phyloP scores from a whole-genome alignment of 495 filamentous ascomycete genomes.

The Oidiodendron maius region DNA sequence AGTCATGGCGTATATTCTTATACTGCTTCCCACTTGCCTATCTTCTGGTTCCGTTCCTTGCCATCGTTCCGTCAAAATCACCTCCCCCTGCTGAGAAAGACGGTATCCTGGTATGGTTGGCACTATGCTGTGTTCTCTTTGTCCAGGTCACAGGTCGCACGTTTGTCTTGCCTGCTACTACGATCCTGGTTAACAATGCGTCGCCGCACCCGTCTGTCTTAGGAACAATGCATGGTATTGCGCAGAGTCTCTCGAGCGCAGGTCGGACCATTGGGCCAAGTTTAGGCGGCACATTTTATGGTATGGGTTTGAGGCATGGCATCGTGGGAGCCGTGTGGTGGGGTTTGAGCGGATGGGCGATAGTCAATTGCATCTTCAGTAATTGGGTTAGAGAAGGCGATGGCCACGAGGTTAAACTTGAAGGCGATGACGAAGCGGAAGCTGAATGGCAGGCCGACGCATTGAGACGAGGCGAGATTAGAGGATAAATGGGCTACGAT shows the following conservation, averaged over 20 bases:
- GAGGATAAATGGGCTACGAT: neutral
- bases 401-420: conserved; percentile 62
- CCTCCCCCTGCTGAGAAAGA: conserved; percentile 57
- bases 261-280: conserved; percentile 71
- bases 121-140: conserved; percentile 60
- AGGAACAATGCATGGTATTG: conserved; percentile 76
- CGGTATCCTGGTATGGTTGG: conserved; percentile 60
- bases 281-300: conserved; percentile 64
- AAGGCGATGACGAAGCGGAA: conserved; percentile 53
- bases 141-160: conserved; percentile 74
- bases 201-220: conserved; percentile 75
- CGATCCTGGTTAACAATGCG: conserved; percentile 78
- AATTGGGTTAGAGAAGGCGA: conserved; percentile 67
- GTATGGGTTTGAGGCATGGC: conserved; percentile 59
- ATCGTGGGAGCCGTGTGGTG: conserved; percentile 74
- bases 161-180: conserved; percentile 70
- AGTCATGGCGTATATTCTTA: conserved; percentile 61
- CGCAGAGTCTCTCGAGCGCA: conserved; percentile 63
- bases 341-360: conserved; percentile 57
- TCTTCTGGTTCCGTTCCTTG: conserved; percentile 64
- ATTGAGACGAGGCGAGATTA: neutral
- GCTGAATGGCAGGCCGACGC: conserved; percentile 12
- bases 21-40: conserved; percentile 71
- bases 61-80: conserved; percentile 55
- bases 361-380: conserved; percentile 54